A percentile compares a stretch with the other conserved stretches of the same genome.
Conservation (phyloP, 1,139 yeast genomes). For the Geotrichum aggregatum region DNA sequence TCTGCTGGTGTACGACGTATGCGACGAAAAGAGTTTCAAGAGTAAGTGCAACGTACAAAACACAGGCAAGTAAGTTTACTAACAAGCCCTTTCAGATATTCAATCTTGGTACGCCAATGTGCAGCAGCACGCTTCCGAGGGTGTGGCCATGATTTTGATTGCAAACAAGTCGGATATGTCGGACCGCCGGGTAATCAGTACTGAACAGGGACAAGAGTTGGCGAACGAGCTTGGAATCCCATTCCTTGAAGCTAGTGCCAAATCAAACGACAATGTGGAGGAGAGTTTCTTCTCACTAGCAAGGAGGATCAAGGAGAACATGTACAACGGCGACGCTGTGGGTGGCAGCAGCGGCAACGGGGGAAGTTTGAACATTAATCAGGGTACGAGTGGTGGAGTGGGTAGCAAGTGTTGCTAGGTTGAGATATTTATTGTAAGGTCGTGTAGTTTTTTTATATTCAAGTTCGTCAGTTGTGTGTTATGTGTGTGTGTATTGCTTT, state of each 20-base stretch:
- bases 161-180: constrained; percentile 91
- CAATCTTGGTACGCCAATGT: constrained; percentile 94
- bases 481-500: not conserved
- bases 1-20: constrained; percentile 89
- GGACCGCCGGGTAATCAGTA: constrained; percentile 66
- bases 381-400: constrained; percentile 19
- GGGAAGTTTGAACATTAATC: constrained; percentile 30
- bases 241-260: constrained; percentile 93
- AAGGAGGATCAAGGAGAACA: constrained; percentile 77
- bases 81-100: constrained; percentile 37
- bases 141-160: constrained; percentile 86
- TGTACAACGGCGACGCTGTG: constrained; percentile 40
- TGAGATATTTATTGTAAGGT: not conserved
- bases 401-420: constrained; percentile 30
- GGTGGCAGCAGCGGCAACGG: constrained; percentile 25
- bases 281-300: constrained; percentile 89
- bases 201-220: constrained; percentile 83
- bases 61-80: not conserved
- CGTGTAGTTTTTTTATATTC: not conserved
- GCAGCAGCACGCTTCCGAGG: constrained; percentile 93
- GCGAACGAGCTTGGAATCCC: constrained; percentile 88
- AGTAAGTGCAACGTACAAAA: constrained; percentile 33
- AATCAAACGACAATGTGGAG: constrained; percentile 87
- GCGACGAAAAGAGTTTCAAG: constrained; percentile 90
- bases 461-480: too few species aligned